phyloP scores from a whole-genome alignment of 768 basidiomycete genomes.

The Lactarius evosmus region DNA sequence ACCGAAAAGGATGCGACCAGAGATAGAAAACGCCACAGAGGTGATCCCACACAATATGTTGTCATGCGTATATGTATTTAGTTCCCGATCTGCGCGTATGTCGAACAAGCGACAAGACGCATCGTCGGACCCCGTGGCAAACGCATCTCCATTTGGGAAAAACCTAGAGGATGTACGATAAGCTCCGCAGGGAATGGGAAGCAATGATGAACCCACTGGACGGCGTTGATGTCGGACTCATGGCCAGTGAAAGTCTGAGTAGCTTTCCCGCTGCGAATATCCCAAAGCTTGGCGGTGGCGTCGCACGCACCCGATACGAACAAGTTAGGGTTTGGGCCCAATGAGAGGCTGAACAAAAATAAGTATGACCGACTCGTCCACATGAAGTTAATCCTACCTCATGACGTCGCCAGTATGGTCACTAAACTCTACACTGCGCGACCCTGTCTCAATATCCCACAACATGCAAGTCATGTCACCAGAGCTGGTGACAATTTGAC shows the following conservation, averaged over 20 bases:
- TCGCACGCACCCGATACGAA: conserved; percentile 99
- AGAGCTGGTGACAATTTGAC: conserved; percentile 96
- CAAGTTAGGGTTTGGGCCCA: conserved; percentile 89
- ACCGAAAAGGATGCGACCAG: conserved; percentile 95
- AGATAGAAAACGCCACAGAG: conserved; percentile 97
- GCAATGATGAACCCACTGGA: conserved; percentile 63
- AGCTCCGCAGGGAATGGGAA: not conserved
- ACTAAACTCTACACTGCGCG: conserved; percentile 96
- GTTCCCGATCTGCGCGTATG: conserved; percentile 94
- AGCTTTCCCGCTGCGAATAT: conserved; percentile 95
- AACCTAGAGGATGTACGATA: conserved; percentile 55
- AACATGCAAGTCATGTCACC: conserved; percentile 99
- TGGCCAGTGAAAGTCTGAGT: conserved; percentile 99
- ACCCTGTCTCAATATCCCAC: conserved; percentile 99
- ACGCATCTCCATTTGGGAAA: conserved; percentile 99
- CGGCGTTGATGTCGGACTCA: conserved; percentile 98
- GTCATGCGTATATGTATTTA: conserved; percentile 97
- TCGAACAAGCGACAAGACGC: conserved; percentile 98
- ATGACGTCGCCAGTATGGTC: conserved; percentile 99
- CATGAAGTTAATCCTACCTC: conserved; percentile 59
- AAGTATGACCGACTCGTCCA: conserved; percentile 15
- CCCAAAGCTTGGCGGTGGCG: conserved; percentile 98
- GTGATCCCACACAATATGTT: conserved; percentile 99
- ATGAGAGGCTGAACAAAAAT: conserved; percentile 64
- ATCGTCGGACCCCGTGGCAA: conserved; percentile 98